phyloP scores from a whole-genome alignment of 441 rosid genomes.

The Pelargonium australe region DNA sequence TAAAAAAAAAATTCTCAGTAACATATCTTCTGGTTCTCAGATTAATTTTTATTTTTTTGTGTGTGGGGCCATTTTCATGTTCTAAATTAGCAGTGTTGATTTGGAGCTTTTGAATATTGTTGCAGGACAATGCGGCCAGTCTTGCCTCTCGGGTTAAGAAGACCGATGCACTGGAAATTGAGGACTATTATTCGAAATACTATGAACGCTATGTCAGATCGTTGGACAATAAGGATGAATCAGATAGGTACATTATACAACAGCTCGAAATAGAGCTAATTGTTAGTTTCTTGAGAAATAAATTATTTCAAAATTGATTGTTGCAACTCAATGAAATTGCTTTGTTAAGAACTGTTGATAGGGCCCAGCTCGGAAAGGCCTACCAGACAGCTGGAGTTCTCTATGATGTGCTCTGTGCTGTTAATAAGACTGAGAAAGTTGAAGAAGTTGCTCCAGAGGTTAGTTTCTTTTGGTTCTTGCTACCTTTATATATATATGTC shows the following conservation, averaged over 20 bases:
- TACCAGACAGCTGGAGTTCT: constrained; percentile 98
- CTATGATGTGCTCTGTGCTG: constrained; percentile 95
- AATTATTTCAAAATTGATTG: constrained; percentile 2
- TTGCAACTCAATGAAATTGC: constrained; percentile 8
- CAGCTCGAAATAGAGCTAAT: neutral
- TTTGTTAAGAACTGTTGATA: constrained; percentile 28
- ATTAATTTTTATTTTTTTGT: neutral
- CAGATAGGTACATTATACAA: constrained; percentile 60
- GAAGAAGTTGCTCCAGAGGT: constrained; percentile 99
- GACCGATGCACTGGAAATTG: constrained; percentile 95
- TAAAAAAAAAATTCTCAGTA: neutral
- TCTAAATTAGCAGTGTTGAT: constrained; percentile 1
- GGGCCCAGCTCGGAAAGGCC: constrained; percentile 98
- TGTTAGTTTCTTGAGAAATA: neutral
- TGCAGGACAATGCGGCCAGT: constrained; percentile 90
- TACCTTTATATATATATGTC: constrained; percentile 6
- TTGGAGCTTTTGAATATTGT: constrained; percentile 14
- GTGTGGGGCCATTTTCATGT: too few species aligned
- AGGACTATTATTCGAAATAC: constrained; percentile 89
- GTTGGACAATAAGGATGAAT: constrained; percentile 89
- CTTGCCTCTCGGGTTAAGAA: constrained; percentile 88
- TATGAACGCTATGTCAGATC: constrained; percentile 87
- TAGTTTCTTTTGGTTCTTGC: constrained; percentile 14
- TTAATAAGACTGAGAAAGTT: constrained; percentile 87
- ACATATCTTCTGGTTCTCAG: neutral